Base-by-base conservation (phyloP, 2,329 filamentous ascomycete species). In the Pestalotiopsis sp. region DNA sequence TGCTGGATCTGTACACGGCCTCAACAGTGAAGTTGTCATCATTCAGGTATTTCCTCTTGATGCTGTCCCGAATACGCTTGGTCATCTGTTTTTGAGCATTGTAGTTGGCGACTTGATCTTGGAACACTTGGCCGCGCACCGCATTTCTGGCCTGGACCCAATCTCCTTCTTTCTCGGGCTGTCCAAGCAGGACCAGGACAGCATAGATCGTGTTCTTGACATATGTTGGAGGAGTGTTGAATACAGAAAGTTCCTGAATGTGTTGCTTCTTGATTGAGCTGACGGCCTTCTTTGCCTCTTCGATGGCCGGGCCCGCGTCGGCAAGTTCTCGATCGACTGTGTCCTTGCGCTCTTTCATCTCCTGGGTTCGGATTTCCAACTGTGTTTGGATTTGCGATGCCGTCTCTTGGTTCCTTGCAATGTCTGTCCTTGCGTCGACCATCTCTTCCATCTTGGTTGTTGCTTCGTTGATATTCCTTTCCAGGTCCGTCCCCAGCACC, bases 241-340 rank as follows among this genome's bases (percentile, higher is more conserved):
- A 98, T 71, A 95, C 97, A 77, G 96, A 90, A 64, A 99, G 95
- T 89, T 99, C 96, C 13, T 94, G 98, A 71, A 99, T 86, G 80
- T 99, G 96, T 78, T 97, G 94, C 77, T 92, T 90, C 85, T 98
- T 99, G 84, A 99, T 99, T 84, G 97, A 98, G 83, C 93, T 96
- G 80, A 99, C 97, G 81, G 94, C 98, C 78, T 94, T 93, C 83
- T 96, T 93, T 62, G 96, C 96, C 80, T 97, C 94, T 70, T 92
- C 83, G 66, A 99, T 96, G 62, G 96, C 96, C 9, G 96, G 96
- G 78, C 98, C 95, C 14, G 96, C 96, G 77, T 89, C 91, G 38
- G 94, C 95, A 68, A 99, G 85, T 82, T 99, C 96, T 73, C 89
- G 44, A 57, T 99, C 94, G 78, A 97, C 93, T 64, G 90, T 87